Evolutionary conservation across 768 basidiomycete genomes (phyloP), one percentile per base, ranked within the genome.

Genomic region (Suillus bovinus): DNA sequence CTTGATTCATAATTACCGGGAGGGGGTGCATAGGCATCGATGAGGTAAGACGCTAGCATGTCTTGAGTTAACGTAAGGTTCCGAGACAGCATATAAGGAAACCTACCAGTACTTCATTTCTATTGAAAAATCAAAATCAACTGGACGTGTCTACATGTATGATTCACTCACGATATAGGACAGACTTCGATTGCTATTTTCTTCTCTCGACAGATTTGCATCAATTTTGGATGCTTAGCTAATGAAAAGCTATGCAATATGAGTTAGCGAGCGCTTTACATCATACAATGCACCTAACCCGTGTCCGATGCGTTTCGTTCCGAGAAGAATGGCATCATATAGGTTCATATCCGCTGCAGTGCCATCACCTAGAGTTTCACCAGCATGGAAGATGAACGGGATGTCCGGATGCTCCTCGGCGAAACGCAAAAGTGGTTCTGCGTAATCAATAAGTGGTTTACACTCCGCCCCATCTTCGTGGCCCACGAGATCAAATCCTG

Each of bases 21-120:
- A 91, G 78, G 2, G 88, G 88, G 69, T 91, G 89, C 80, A 84
- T 86, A 3, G 85, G 85, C 84, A 91, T 91, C 20, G 89, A 89
- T 9, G 88, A 85, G 9, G 89, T 87, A 61, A 90, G 76, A 10
- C 89, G 84, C 88, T 89, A 66, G 27, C 5, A 17, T 22, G 53
- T 31, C 58, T 29, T 38, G n/a, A 55, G 42, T 22, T 36, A 46
- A 42, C 11, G 31, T n/a, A 7, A 36, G 38, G 47, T 38, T 29
- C 60, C 39, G 14, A n/a, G n/a, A 22, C 24, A 38, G 13, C 44
- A 44, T 13, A 13, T n/a, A 60, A 1, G 27, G 14, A 17, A 69
- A 58, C 54, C 62, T 68, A 89, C 88, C 71, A 91, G 71, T 36
- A 91, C 82, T 68, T 91, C 88, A 66, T 91, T 90, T 57, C 88